Percentiles rank a stretch among this genome's conserved stretches.
phyloP scores from a whole-genome alignment of 208 protist genomes.

The Crithidia fasciculata region DNA sequence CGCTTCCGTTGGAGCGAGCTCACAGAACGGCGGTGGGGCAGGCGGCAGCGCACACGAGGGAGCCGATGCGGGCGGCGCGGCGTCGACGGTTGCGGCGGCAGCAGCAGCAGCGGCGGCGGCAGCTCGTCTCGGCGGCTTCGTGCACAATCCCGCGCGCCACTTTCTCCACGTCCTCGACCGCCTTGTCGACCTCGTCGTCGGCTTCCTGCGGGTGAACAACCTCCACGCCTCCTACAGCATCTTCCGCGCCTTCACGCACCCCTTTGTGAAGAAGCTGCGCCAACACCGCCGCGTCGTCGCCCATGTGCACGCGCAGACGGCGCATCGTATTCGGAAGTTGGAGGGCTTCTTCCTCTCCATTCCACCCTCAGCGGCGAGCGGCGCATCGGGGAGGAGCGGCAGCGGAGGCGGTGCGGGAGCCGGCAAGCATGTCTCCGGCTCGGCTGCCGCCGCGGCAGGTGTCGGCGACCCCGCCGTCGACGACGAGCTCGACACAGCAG shows the following conservation, averaged over 20 bases:
- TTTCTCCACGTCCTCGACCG: slow-evolving; percentile 30
- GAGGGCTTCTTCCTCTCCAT: slow-evolving; percentile 32
- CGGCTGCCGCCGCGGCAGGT: slow-evolving; percentile 7
- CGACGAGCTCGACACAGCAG: slow-evolving; percentile 7
- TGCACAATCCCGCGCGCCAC: slow-evolving; percentile 12
- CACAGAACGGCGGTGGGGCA: slow-evolving; percentile 7
- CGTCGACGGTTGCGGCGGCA: background rate
- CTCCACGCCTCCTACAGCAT: slow-evolving; percentile 53
- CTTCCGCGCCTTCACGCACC: slow-evolving; percentile 47
- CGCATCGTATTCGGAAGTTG: slow-evolving; percentile 38
- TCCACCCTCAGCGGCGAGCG: background rate
- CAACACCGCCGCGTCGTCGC: slow-evolving; percentile 17
- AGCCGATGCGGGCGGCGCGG: background rate
- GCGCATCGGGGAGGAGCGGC: background rate
- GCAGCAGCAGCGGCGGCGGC: background rate
- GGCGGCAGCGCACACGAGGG: background rate
- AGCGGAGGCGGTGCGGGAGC: background rate
- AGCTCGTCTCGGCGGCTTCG: background rate
- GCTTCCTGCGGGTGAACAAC: slow-evolving; percentile 64
- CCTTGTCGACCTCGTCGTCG: slow-evolving; percentile 57
- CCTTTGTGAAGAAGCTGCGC: slow-evolving; percentile 42
- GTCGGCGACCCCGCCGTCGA: slow-evolving; percentile 4
- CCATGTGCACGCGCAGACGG: slow-evolving; percentile 19
- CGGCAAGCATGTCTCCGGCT: background rate
- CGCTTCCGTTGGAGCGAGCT: background rate